Evolutionary conservation across 176 grass and related monocot species (phyloP), one percentile per base, ranked within the genome.

Genomic region (Puya raimondii): DNA sequence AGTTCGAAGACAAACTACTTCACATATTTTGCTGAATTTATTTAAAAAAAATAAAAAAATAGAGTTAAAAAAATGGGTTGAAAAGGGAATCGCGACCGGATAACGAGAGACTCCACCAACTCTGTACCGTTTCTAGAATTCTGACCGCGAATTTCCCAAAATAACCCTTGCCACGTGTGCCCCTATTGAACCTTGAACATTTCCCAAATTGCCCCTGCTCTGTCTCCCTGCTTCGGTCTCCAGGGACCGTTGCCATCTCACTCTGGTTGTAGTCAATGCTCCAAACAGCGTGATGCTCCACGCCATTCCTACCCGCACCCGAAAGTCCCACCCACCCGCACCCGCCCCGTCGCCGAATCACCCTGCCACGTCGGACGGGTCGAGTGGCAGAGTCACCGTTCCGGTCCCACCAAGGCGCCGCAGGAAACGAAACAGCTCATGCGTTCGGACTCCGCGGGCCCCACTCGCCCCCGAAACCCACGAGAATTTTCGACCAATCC

Each of bases 401-500:
- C 33, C 33, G 33, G 33, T 42, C 33, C 33, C 33, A 42, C 33
- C 4, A 42, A 6, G 33, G 58, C 58, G 22, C 22, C 22, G 58
- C 58, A 64, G 58, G 10, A 15, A 74, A 77, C 69, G 71, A 11
- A 78, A 85, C 82, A 85, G 86, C 82, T 89, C 86, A 82, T 14
- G 20, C 70, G 15, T 33, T 22, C 78, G 58, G 74, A 59, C 9
- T 56, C 11, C 15, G 23, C 50, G 69, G 85, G 80, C 23, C 85
- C 85, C 81, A 4, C 73, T 42, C 67, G 26, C 14, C 72, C 56
- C 66, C 58, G 69, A 12, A 73, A 78, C 69, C 83, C 79, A 89
- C 83, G 72, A 80, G 70, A 90, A 72, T 63, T 77, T 89, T 89
- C 76, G 72, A 78, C 75, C 75, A 61, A 76, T 78, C 72, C 87